These are phyloP conservation scores for Hydnum rufescens DNA, from an alignment of 768 basidiomycete species.

Conservation along the genomic window DNA sequence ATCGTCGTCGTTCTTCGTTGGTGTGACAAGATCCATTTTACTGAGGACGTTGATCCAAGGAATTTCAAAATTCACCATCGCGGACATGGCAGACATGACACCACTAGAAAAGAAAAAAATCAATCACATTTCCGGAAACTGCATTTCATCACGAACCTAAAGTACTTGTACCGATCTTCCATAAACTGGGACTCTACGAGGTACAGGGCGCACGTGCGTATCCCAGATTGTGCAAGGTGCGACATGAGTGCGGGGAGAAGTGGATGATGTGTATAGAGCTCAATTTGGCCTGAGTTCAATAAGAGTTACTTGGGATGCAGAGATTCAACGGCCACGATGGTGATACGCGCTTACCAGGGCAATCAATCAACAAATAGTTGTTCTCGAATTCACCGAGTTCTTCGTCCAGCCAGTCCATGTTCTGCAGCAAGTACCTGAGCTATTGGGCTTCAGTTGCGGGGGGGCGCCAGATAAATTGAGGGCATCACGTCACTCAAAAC, in stretches of 20 bases:
- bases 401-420: slow-evolving; percentile 97
- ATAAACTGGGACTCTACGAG: slow-evolving; percentile 97
- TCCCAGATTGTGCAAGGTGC: slow-evolving; percentile 50
- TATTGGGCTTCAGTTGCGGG: neutral
- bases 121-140: no score
- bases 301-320: neutral
- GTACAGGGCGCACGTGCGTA: slow-evolving; percentile 77
- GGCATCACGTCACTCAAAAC: slow-evolving; percentile 79
- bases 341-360: slow-evolving; percentile 39
- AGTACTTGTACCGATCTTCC: slow-evolving; percentile 98
- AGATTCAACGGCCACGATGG: neutral
- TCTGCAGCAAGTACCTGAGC: slow-evolving; percentile 77
- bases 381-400: slow-evolving; percentile 88
- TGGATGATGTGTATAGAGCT: slow-evolving; percentile 95
- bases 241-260: slow-evolving; percentile 83
- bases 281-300: slow-evolving; percentile 62
- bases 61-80: slow-evolving; percentile 94
- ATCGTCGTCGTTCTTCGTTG: slow-evolving; percentile 12
- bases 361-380: slow-evolving; percentile 87
- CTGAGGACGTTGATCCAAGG: slow-evolving; percentile 98
- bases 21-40: slow-evolving; percentile 92
- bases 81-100: slow-evolving; percentile 93
- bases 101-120: slow-evolving; percentile 34
- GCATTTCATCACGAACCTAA: slow-evolving; percentile 33
- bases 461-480: neutral